Conservation (phyloP, 2,329 filamentous ascomycete species). For the Talaromyces sp. region DNA sequence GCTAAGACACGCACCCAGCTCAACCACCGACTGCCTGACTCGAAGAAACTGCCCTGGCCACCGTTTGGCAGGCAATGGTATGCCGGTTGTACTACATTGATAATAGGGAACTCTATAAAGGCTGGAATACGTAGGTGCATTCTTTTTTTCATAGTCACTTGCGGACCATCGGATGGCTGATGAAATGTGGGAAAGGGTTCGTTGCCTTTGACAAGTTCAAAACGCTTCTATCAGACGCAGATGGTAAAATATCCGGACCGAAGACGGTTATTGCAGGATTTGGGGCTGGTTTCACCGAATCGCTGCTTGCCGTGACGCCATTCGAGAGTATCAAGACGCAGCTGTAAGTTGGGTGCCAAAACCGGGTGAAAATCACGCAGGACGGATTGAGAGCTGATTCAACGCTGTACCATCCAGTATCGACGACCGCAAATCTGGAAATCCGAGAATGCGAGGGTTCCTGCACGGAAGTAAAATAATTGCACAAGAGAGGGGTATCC, state of each 20-base stretch:
- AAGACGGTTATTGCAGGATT: slow-evolving; percentile 90
- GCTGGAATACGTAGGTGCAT: slow-evolving; percentile 77
- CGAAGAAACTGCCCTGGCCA: slow-evolving; percentile 88
- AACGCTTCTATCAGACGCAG: slow-evolving; percentile 68
- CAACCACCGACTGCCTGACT: slow-evolving; percentile 73
- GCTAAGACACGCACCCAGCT: slow-evolving; percentile 94
- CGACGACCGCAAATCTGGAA: slow-evolving; percentile 82
- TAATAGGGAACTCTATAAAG: slow-evolving; percentile 95
- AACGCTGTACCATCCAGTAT: slow-evolving; percentile 65
- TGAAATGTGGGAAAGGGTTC: slow-evolving; percentile 55
- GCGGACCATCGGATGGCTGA: background rate
- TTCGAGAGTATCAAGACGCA: slow-evolving; percentile 99
- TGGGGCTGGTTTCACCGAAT: slow-evolving; percentile 90
- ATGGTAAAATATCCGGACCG: slow-evolving; percentile 85
- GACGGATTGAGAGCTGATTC: background rate
- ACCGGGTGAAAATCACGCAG: background rate
- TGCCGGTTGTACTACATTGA: slow-evolving; percentile 92
- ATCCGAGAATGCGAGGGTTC: slow-evolving; percentile 86
- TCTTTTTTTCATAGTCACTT: background rate
- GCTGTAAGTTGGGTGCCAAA: slow-evolving; percentile 49
- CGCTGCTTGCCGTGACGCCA: slow-evolving; percentile 85
- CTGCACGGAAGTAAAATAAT: slow-evolving; percentile 86
- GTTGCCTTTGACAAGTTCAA: slow-evolving; percentile 97
- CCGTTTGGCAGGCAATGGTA: slow-evolving; percentile 95
- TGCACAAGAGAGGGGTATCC: slow-evolving; percentile 75